phyloP scores from a whole-genome alignment of 2,329 filamentous ascomycete species.

The Calonectria hongkongensis region DNA sequence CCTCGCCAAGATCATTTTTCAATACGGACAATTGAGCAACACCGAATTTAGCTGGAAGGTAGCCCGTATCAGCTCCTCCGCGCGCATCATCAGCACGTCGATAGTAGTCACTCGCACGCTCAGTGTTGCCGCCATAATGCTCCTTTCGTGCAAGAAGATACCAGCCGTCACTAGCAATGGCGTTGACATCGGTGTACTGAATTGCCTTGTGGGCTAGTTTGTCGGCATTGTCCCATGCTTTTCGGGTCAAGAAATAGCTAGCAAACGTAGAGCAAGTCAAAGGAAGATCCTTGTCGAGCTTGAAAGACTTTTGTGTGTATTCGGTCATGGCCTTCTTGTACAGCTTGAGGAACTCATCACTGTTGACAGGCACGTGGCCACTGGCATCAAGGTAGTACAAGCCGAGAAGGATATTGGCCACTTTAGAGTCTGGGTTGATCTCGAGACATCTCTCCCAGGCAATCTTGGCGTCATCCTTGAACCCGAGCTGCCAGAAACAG shows the following conservation, averaged over 20 bases:
- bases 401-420: slow-evolving; percentile 91
- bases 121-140: slow-evolving; percentile 85
- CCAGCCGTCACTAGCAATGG: slow-evolving; percentile 98
- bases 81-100: slow-evolving; percentile 92
- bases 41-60: slow-evolving; percentile 95
- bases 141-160: slow-evolving; percentile 94
- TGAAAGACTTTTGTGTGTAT: slow-evolving; percentile 95
- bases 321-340: slow-evolving; percentile 97
- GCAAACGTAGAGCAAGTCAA: slow-evolving; percentile 94
- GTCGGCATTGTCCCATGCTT: slow-evolving; percentile 87
- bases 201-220: slow-evolving; percentile 93
- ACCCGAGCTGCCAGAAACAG: slow-evolving; percentile 97
- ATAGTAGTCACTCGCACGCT: slow-evolving; percentile 90
- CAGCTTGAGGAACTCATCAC: slow-evolving; percentile 87
- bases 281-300: slow-evolving; percentile 92
- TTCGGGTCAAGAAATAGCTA: slow-evolving; percentile 90
- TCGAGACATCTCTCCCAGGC: slow-evolving; percentile 94
- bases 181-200: slow-evolving; percentile 95
- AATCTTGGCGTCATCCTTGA: slow-evolving; percentile 91
- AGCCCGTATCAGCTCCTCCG: slow-evolving; percentile 92
- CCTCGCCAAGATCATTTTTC: slow-evolving; percentile 89
- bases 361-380: slow-evolving; percentile 86
- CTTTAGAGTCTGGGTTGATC: slow-evolving; percentile 87
- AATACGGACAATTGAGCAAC: slow-evolving; percentile 91
- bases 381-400: slow-evolving; percentile 93